A percentile compares a stretch with the other conserved stretches of the same genome.
Conservation (phyloP, 371 early-diverging fungal species). For the Neoconidiobolus thromboides region DNA sequence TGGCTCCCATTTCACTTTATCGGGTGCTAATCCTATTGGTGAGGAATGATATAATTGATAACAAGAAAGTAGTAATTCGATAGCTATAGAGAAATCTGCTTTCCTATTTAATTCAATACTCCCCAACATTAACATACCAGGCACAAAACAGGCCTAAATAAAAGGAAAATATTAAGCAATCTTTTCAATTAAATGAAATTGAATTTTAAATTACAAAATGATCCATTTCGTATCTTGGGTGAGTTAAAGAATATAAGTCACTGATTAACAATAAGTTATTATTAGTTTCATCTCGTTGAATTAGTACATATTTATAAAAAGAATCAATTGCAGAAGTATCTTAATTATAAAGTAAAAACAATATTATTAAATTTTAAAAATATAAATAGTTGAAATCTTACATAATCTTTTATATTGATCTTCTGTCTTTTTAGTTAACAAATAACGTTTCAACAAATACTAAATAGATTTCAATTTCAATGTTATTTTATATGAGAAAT, state of each 20-base stretch:
- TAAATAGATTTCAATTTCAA: not conserved
- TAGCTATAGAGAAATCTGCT: not conserved
- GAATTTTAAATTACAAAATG: not conserved
- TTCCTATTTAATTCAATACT: not conserved
- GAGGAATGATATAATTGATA: constrained; percentile 7
- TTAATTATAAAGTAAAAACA: not conserved
- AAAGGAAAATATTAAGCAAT: not conserved
- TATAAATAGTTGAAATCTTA: not conserved
- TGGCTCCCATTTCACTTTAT: constrained; percentile 14
- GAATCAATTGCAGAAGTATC: not conserved
- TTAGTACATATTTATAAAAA: not conserved
- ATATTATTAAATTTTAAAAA: not conserved
- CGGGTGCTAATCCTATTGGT: constrained; percentile 31
- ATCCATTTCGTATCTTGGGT: not conserved
- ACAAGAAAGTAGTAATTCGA: not conserved
- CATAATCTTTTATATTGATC: not conserved
- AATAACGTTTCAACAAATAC: constrained; percentile 2
- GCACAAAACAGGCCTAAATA: constrained; percentile 1
- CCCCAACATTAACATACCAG: constrained; percentile 1
- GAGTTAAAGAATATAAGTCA: not conserved
- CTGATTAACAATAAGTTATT: not conserved
- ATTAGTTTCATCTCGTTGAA: not conserved
- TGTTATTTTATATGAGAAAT: not conserved
- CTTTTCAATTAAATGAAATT: not conserved
- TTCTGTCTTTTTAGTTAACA: not conserved